Base-by-base conservation (phyloP, 2,329 filamentous ascomycete genomes). In the Xylaria sp. region DNA sequence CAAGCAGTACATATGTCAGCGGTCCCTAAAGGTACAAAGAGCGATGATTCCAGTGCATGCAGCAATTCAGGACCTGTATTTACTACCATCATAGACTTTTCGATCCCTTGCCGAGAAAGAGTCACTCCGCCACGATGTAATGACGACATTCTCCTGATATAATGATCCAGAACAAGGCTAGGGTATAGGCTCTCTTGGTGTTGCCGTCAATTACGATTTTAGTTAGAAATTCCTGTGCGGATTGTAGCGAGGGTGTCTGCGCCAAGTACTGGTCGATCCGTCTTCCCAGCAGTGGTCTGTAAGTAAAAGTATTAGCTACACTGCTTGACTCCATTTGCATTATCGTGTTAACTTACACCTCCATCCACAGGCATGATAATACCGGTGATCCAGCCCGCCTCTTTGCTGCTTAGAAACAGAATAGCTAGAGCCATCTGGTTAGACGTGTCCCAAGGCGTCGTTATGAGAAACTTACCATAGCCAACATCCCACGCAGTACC, bases 401-500 rank as follows among this genome's bases (percentile, higher is more conserved):
- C 77, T 61, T 75, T 78, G 43, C 75, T 77, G 18, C 68, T 61
- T 0, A 78, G 72, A 46, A 77, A 77, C 0, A 77, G 46, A 15
- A 76, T 72, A 1, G 73, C 76, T 77, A 65, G 20, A 31, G 4
- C 3, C 18, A 46, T 58, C 8, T 9, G 39, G 7, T 58, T 46
- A 58, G 25, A 28, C 4, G 12, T 6, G 23, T 51, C n/a, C 10
- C 13, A 36, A 49, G 15, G 1, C 12, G 6, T n/a, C 3, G n/a
- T 31, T 3, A 28, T 57, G 23, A 28, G 3, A 13, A 63, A 59
- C 57, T 46, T 43, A 76, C 76, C 77, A 43, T 74, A 71, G 8
- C 75, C 75, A n/a, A 78, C 71, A 48, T 76, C 75, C 76, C 76
- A 78, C 7, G 39, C 75, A 0, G 73, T 77, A 0, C 75, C 75